phyloP scores from a whole-genome alignment of 768 basidiomycete genomes.

The Boletus vinaceobasis region DNA sequence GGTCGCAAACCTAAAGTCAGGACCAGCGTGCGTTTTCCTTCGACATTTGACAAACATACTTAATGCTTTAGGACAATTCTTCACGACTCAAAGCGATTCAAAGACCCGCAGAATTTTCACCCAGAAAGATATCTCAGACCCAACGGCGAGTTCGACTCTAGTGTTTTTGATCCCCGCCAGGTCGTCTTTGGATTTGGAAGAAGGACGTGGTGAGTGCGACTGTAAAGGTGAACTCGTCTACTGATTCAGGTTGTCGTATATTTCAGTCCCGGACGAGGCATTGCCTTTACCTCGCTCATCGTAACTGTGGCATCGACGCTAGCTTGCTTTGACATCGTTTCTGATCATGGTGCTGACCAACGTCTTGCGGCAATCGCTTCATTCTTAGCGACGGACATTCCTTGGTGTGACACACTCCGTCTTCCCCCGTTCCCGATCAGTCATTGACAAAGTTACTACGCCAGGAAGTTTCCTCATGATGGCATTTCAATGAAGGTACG shows the following conservation, averaged over 20 bases:
- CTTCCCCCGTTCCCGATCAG: not conserved
- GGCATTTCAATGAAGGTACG: constrained; percentile 1
- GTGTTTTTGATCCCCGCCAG: constrained; percentile 4
- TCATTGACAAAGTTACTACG: not conserved
- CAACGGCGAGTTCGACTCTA: not conserved
- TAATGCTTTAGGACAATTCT: not conserved
- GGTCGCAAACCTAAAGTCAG: constrained; percentile 3
- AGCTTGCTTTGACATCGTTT: not conserved
- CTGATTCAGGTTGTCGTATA: not conserved
- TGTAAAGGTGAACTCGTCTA: not conserved
- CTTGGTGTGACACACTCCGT: not conserved
- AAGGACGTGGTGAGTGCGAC: not conserved
- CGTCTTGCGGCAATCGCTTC: not conserved
- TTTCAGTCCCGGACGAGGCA: constrained; percentile 3
- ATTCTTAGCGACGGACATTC: constrained; percentile 5
- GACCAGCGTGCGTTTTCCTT: not conserved
- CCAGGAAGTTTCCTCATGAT: constrained; percentile 4
- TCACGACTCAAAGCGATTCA: not conserved
- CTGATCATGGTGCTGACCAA: not conserved
- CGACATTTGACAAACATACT: not conserved
- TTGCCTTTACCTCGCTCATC: constrained; percentile 2
- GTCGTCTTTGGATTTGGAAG: constrained; percentile 5
- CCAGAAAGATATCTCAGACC: constrained; percentile 1
- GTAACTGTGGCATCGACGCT: constrained; percentile 2
- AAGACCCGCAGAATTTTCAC: not conserved